phyloP scores from a whole-genome alignment of 352 stramenopile genomes.

The Hyaloperonospora arabidopsidis region DNA sequence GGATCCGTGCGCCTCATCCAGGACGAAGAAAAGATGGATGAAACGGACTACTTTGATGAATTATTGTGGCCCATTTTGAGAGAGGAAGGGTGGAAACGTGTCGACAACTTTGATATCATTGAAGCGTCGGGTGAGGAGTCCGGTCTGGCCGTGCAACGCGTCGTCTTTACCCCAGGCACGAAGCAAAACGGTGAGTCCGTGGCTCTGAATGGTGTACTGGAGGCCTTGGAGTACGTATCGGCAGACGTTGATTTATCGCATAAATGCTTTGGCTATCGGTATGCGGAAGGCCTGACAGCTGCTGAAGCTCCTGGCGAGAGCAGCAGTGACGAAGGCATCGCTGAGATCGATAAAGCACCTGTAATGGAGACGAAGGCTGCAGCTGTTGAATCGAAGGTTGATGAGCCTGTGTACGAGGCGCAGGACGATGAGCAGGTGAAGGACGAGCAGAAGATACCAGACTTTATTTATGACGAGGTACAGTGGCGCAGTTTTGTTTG shows the following conservation, averaged over 20 bases:
- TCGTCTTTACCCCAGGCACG: constrained; percentile 32
- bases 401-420: constrained; percentile 18
- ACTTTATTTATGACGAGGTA: constrained; percentile 84
- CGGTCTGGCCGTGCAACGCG: constrained; percentile 31
- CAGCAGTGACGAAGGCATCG: constrained; percentile 20
- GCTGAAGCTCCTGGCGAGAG: constrained; percentile 33
- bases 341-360: constrained; percentile 8
- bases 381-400: constrained; percentile 1
- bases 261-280: constrained; percentile 72
- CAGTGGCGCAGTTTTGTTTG: neutral
- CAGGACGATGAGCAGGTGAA: constrained; percentile 14
- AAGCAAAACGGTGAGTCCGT: constrained; percentile 16
- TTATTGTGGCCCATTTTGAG: constrained; percentile 72
- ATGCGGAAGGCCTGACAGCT: constrained; percentile 34
- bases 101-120: constrained; percentile 44
- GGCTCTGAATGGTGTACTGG: constrained; percentile 40
- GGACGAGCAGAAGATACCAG: constrained; percentile 21
- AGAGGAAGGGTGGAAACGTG: constrained; percentile 61
- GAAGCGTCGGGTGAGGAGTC: constrained; percentile 36
- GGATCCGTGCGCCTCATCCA: constrained; percentile 22
- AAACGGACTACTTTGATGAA: constrained; percentile 71
- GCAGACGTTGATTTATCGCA: constrained; percentile 32
- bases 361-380: constrained; percentile 5
- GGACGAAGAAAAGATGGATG: constrained; percentile 37
- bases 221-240: constrained; percentile 55